phyloP scores from a whole-genome alignment of 352 stramenopile species.

The Nothophytophthora sp. region DNA sequence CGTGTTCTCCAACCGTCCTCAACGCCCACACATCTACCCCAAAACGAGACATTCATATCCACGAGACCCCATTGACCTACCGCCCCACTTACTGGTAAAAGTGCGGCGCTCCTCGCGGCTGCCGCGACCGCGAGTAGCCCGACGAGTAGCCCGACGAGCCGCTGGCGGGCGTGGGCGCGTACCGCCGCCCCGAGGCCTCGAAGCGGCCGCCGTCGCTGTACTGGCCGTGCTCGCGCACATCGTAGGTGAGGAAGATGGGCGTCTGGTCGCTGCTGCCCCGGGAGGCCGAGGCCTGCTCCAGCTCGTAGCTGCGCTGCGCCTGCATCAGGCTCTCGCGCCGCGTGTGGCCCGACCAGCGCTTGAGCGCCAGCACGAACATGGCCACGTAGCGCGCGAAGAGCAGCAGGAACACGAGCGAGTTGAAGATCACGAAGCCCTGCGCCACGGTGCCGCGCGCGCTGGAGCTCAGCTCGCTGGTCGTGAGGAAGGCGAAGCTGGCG shows the following conservation, averaged over 20 bases:
- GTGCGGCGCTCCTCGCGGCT: constrained; percentile 17
- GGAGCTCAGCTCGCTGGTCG: constrained; percentile 40
- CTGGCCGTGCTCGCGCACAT: constrained; percentile 16
- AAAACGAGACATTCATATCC: constrained; percentile 19
- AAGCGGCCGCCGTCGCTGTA: constrained; percentile 26
- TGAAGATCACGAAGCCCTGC: constrained; percentile 58
- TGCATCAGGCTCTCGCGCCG: constrained; percentile 25
- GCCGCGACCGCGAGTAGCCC: constrained; percentile 9
- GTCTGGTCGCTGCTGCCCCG: constrained; percentile 11
- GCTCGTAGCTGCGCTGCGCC: constrained; percentile 20
- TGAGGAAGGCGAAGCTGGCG: constrained; percentile 58
- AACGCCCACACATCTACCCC: constrained; percentile 14
- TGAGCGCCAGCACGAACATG: constrained; percentile 52
- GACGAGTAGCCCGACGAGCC: constrained; percentile 18
- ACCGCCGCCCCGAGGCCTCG: constrained; percentile 16
- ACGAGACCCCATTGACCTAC: no score
- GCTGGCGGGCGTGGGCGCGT: constrained; percentile 13
- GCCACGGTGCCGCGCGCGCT: constrained; percentile 38
- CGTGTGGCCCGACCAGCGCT: constrained; percentile 45
- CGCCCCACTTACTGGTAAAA: constrained; percentile 22
- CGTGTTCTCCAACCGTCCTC: no score
- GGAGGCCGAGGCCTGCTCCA: constrained; percentile 13
- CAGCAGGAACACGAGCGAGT: constrained; percentile 54
- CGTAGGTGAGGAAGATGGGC: constrained; percentile 25
- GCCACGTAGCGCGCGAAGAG: constrained; percentile 62